Base-by-base conservation (phyloP, 176 grass and related monocot species). In the Juncus effusus region DNA sequence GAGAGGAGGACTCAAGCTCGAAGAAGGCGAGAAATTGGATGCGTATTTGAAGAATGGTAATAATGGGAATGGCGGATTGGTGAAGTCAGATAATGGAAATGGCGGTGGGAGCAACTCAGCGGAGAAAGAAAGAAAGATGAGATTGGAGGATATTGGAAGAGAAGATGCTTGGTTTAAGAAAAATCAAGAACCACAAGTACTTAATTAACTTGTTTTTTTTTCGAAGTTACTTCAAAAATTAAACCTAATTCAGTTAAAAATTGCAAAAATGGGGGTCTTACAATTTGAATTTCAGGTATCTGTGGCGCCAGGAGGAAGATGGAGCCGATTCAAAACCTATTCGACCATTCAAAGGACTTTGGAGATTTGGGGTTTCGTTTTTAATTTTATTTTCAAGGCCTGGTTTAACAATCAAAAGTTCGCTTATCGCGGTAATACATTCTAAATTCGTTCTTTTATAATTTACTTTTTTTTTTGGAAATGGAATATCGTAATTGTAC, bases 321-420 rank as follows among this genome's bases (percentile, higher is more conserved):
- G 94, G 94, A 93, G 77, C 62, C 83, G 88, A 41, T 99, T 99
- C 77, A 99, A 93, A 93, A 99, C 94, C 50, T 99, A 99, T 74
- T 99, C 94, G 4, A 99, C 94, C 10, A 87, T 99, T 80, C 94
- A 99, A 86, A 86, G 94, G 81, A 99, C 94, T 12, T 44, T 93
- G 74, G 94, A 99, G 74, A 99, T 99, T 80, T 99, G 94, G 94
- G 85, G 88, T 10, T 93, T 89, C 68, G 88, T 99, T 70, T 86
- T 99, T 40, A 39, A 63, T 61, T 93, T 99, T 78, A 50, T 92
- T 80, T 87, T 99, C 79, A 89, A 81, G 63, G 15, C 86, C 67
- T 99, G 94, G 94, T 85, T 99, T 47, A 86, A 86, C 75, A 84
- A 76, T 61, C 85, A 87, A 82, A 99, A 99, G 71, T 99, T 99